phyloP scores from a whole-genome alignment of 2,329 filamentous ascomycete genomes.

The Exophiala spinifera region DNA sequence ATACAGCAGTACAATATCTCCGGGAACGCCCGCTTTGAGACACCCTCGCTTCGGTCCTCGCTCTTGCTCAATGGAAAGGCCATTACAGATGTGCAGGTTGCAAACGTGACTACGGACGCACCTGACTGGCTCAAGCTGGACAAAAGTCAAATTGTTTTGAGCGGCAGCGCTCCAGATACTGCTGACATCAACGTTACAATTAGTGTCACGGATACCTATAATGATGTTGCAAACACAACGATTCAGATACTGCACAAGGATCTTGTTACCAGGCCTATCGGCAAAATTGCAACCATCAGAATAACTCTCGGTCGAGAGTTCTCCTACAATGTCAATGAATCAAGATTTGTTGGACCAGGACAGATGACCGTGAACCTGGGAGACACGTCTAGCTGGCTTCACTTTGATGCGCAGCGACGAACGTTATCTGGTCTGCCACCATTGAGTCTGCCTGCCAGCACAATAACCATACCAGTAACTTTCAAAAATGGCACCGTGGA shows the following conservation, averaged over 20 bases:
- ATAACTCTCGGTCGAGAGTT: slow-evolving; percentile 51
- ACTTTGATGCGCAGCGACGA: slow-evolving; percentile 9
- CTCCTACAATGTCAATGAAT: slow-evolving; percentile 3
- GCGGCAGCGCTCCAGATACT: slow-evolving; percentile 60
- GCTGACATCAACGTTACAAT: slow-evolving; percentile 62
- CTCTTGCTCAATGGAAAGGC: slow-evolving; percentile 59
- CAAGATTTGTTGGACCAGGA: slow-evolving; percentile 4
- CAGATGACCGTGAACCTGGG: slow-evolving; percentile 1
- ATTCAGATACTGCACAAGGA: slow-evolving; percentile 47
- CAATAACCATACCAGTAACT: slow-evolving; percentile 7
- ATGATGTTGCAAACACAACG: slow-evolving; percentile 58
- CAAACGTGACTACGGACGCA: slow-evolving; percentile 51
- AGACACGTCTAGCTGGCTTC: slow-evolving; percentile 14
- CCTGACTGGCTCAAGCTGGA: slow-evolving; percentile 72
- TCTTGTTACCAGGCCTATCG: slow-evolving; percentile 37
- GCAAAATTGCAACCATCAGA: slow-evolving; percentile 46
- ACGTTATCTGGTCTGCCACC: slow-evolving; percentile 14
- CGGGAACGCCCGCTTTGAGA: slow-evolving; percentile 51
- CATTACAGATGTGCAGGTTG: slow-evolving; percentile 51
- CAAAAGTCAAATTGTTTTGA: slow-evolving; percentile 57
- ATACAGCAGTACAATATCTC: slow-evolving; percentile 58
- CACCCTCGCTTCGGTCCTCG: slow-evolving; percentile 49
- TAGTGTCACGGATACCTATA: slow-evolving; percentile 57
- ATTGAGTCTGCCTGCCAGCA: not conserved
- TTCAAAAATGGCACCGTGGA: slow-evolving; percentile 10